Base-by-base conservation (phyloP, 2,329 filamentous ascomycete species). In the Pseudogymnoascus pannorum region DNA sequence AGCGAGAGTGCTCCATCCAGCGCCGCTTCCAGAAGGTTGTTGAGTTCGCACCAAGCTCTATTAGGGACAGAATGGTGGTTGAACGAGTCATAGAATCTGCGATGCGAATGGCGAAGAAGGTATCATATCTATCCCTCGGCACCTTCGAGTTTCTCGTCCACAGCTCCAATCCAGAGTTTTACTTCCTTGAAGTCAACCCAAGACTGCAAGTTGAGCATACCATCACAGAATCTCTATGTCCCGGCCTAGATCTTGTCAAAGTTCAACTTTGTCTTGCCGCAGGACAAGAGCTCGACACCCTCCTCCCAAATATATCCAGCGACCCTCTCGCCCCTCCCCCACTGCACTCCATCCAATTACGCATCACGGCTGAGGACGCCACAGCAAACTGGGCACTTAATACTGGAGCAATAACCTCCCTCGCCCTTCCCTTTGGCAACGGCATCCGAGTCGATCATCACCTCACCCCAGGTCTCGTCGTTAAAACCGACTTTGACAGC, bases 11-110 rank as follows among this genome's bases (percentile, higher is more conserved):
- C 68, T 86, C 82, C 0, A 81, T 89, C 4, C 86, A 89, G 68
- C 74, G 87, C 42, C 76, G 87, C 16, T 85, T 88, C 68, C 87
- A 89, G 68, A 89, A 89, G 67, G 83, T 89, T 22, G 81, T 89
- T 12, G 86, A 88, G 66, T 87, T 89, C 68, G 87, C 81, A 9
- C 87, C 87, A 0, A 85, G 82, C 63, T 85, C 85, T 0, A 86
- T 87, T 63, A 75, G 84, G 3, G 73, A 84, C 66, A 73, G 83
- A 0, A 72, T 60, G 16, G 59, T 67, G 11, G 67, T 71, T 3
- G 65, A 68, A 1, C 65, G 68, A 0, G 66, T 78, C 14, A 71
- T 76, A 1, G 64, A 71, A 22, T 76, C 81, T 24, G 83, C 84
- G 26, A 75, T 85, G 16, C 74, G 76, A 8, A 75, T 85, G 16